Percentiles rank a stretch among this genome's conserved stretches.
These are phyloP conservation scores for Barnettozyma salicaria DNA, from an alignment of 805 yeast genomes.

Conservation along the genomic window DNA sequence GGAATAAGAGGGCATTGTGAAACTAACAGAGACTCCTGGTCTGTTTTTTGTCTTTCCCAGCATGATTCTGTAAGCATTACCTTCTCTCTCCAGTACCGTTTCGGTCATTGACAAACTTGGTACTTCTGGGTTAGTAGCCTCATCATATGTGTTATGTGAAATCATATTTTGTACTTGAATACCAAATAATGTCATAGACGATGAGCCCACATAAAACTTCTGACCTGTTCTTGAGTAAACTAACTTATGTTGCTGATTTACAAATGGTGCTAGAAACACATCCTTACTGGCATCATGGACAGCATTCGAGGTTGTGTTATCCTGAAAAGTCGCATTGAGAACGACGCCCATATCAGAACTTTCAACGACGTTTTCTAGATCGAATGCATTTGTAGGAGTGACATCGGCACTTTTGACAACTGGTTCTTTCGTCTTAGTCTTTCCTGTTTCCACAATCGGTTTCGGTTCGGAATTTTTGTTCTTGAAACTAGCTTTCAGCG, in stretches of 20 bases:
- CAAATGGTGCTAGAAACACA: slow-evolving; percentile 64
- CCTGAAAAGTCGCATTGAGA: slow-evolving; percentile 23
- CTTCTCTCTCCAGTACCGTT: slow-evolving; percentile 65
- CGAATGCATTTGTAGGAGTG: not conserved
- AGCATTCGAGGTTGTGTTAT: slow-evolving; percentile 24
- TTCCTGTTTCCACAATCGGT: not conserved
- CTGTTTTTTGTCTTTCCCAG: slow-evolving; percentile 61
- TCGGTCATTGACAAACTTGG: slow-evolving; percentile 30
- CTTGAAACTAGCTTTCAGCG: slow-evolving; percentile 35
- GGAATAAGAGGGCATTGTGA: slow-evolving; percentile 68
- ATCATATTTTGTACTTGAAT: slow-evolving; percentile 67
- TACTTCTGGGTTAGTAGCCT: slow-evolving; percentile 18
- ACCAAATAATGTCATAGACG: slow-evolving; percentile 79
- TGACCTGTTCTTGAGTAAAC: slow-evolving; percentile 74
- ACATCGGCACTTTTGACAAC: not conserved
- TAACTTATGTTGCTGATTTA: slow-evolving; percentile 64
- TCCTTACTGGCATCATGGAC: slow-evolving; percentile 16
- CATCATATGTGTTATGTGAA: slow-evolving; percentile 20
- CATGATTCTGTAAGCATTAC: slow-evolving; percentile 68
- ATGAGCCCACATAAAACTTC: slow-evolving; percentile 69
- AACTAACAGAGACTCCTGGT: slow-evolving; percentile 63
- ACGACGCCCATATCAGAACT: slow-evolving; percentile 21
- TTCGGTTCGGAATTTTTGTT: slow-evolving; percentile 7
- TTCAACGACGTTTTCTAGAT: slow-evolving; percentile 18
- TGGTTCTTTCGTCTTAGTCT: not conserved